Percentiles rank a stretch among this genome's conserved stretches.
phyloP scores from a whole-genome alignment of 257 asterid species.

The Plectranthus barbatus region DNA sequence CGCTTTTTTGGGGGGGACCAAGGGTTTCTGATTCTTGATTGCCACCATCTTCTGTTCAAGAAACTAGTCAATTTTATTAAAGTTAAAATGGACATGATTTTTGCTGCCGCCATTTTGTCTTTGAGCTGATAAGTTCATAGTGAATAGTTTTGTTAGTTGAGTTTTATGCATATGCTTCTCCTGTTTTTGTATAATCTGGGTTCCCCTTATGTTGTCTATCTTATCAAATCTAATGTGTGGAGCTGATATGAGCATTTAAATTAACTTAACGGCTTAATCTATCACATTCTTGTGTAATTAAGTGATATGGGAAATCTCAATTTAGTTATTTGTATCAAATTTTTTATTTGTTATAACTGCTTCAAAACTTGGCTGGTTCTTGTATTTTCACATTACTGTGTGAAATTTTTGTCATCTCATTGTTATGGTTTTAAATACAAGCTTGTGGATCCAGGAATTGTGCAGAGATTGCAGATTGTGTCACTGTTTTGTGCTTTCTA shows the following conservation, averaged over 20 bases:
- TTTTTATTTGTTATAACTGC: background rate
- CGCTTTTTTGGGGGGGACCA: background rate
- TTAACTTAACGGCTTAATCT: background rate
- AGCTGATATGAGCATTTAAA: background rate
- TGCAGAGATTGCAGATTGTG: conserved; percentile 10
- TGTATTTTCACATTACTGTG: background rate
- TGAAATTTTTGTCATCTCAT: background rate
- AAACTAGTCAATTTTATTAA: background rate
- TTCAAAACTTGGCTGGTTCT: background rate
- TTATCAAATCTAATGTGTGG: background rate
- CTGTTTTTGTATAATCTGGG: background rate
- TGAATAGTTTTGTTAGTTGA: background rate
- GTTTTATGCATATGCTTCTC: background rate
- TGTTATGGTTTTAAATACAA: conserved; percentile 4
- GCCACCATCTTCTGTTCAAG: background rate
- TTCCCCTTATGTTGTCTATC: background rate
- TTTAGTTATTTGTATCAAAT: too few species aligned
- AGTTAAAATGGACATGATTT: background rate
- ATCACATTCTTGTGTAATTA: background rate
- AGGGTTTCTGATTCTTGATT: conserved; percentile 16
- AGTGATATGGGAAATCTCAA: too few species aligned
- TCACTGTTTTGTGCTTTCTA: background rate
- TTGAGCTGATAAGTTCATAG: background rate
- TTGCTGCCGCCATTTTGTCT: background rate
- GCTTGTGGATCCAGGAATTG: conserved; percentile 17